Evolutionary conservation across 352 stramenopile species (phyloP), one percentile per base, ranked within the genome.

Genomic region (Aphanomyces euteiches): DNA sequence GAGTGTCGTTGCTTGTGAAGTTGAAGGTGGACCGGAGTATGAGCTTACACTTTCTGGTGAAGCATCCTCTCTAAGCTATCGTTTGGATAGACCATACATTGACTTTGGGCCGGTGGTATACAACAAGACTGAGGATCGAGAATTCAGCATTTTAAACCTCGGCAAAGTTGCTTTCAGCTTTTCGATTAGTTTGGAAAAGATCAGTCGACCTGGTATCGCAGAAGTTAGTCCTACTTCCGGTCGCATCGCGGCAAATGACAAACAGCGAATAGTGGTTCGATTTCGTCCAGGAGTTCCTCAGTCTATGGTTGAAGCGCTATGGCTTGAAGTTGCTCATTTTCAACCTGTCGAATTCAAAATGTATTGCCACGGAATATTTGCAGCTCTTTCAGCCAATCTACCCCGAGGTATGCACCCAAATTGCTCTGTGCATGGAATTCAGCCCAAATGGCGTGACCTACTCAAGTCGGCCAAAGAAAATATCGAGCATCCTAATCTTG

Each of bases 101-200:
- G 95, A 98, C 73, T 98, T 98, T 80, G 95, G 95, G 0, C 81
- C 92, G 37, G 80, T 98, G 4, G 69, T 98, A n/a, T 96, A 96
- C 78, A 96, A 97, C 78, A 93, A 93, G 71, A 85, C 78, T 0
- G 90, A 97, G 73, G 93, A 98, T 59, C 81, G 92, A 7, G 92
- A 98, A 63, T 92, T 98, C 69, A 79, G 72, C 13, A 96, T 98
- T 58, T 39, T 91, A 34, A 98, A 98, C 57, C 81, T 92, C 10
- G 90, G 95, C 1, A 97, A 96, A 78, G 95, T 98, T 1, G 78
- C 93, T 13, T 98, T 98, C 56, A 74, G 79, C 7, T 98, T 94
- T 63, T 82, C 54, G 3, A 86, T 97, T 40, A 64, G 74, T 0
- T 72, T 77, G 28, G 66, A 80, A 61, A 69, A 79, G 43, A 7